A percentile compares a stretch with the other conserved stretches of the same genome.
Conservation (phyloP, 148 eudicot genomes). For the Silene conica region DNA sequence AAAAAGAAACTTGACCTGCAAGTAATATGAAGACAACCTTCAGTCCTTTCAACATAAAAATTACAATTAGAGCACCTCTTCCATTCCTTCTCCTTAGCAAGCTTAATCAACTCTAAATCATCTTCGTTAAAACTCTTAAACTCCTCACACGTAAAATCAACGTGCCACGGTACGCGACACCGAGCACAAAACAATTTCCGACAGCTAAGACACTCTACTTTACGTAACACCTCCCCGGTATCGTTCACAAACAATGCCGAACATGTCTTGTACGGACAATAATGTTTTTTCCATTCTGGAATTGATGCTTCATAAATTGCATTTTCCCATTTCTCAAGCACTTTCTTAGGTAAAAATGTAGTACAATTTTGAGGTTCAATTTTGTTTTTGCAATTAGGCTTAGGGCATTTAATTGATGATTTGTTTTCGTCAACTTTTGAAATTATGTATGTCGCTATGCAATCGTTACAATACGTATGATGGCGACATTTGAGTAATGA, state of each 20-base stretch:
- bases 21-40: conserved; percentile 43
- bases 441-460: conserved; percentile 34
- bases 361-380: conserved; percentile 32
- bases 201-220: conserved; percentile 24
- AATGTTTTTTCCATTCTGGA: conserved; percentile 31
- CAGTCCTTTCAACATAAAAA: conserved; percentile 44
- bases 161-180: conserved; percentile 61
- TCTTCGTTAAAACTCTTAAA: conserved; percentile 29
- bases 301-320: conserved; percentile 36
- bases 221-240: conserved; percentile 5
- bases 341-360: conserved; percentile 25
- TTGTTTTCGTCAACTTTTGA: conserved; percentile 32
- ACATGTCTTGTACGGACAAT: conserved; percentile 55
- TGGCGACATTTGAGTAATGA: conserved; percentile 20
- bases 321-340: conserved; percentile 40
- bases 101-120: conserved; percentile 47
- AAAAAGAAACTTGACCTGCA: too few relatives aligned
- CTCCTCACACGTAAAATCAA: conserved; percentile 45
- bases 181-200: conserved; percentile 41
- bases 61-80: conserved; percentile 49
- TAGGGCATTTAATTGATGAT: conserved; percentile 29
- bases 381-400: conserved; percentile 18
- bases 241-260: conserved; percentile 44
- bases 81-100: conserved; percentile 57
- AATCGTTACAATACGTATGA: conserved; percentile 47